Percentiles rank a stretch among this genome's conserved stretches.
Conservation (phyloP, 2,329 filamentous ascomycete species). For the Ophiostoma ulmi region DNA sequence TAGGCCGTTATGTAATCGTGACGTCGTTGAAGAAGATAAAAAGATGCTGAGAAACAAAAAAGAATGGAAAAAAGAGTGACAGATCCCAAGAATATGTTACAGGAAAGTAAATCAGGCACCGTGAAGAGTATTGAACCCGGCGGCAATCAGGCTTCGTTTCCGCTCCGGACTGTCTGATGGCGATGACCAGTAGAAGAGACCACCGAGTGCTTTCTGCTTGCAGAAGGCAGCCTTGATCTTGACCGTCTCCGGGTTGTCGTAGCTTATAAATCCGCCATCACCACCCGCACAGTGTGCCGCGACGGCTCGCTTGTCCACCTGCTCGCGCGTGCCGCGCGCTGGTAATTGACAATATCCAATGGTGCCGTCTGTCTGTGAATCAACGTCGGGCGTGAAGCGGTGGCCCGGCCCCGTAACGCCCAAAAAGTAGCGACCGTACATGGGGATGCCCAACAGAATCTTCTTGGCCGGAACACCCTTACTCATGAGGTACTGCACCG, state of each 20-base stretch:
- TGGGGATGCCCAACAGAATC: slow-evolving; percentile 69
- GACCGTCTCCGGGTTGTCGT: slow-evolving; percentile 74
- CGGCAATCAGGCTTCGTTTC: slow-evolving; percentile 53
- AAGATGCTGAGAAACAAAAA: slow-evolving; percentile 12
- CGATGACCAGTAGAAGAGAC: slow-evolving; percentile 79
- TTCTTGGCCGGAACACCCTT: slow-evolving; percentile 65
- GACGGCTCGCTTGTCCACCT: slow-evolving; percentile 60
- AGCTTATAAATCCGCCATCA: slow-evolving; percentile 72
- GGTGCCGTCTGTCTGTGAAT: slow-evolving; percentile 55
- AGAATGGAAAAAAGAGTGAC: neutral
- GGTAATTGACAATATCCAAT: slow-evolving; percentile 73
- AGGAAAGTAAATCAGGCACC: slow-evolving; percentile 34
- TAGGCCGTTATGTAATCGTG: slow-evolving; percentile 9
- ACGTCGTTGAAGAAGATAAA: neutral
- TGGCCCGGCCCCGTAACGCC: slow-evolving; percentile 61
- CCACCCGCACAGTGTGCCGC: slow-evolving; percentile 68
- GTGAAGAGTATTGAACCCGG: slow-evolving; percentile 56
- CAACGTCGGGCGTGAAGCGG: slow-evolving; percentile 42
- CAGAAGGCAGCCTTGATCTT: slow-evolving; percentile 69
- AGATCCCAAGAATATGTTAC: neutral
- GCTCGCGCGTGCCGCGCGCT: slow-evolving; percentile 55
- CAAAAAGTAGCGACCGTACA: slow-evolving; percentile 70
- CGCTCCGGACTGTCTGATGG: slow-evolving; percentile 60
- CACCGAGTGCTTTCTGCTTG: slow-evolving; percentile 64
- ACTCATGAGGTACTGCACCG: slow-evolving; percentile 59